A percentile compares a stretch with the other conserved stretches of the same genome.
Evolutionary conservation across 257 asterid genomes (phyloP).

Genomic region (Parsonsia alboflavescens): DNA sequence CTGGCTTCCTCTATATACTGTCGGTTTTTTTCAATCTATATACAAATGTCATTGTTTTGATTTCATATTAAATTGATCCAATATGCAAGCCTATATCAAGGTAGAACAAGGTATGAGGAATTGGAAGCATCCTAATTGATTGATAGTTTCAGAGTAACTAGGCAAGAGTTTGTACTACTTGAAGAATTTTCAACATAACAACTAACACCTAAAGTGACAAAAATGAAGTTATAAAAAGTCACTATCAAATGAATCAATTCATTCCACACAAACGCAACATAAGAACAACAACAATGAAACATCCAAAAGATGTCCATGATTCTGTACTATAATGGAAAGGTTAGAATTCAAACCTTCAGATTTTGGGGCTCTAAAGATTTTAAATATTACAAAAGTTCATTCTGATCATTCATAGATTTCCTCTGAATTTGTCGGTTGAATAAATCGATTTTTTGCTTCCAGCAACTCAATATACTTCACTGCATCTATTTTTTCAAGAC

Average conservation of each 20-base stretch:
- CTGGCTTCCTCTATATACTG: too few species aligned
- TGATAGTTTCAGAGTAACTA: background rate
- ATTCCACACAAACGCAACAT: background rate
- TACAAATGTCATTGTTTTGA: background rate
- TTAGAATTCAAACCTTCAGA: constrained; percentile 58
- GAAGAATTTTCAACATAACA: background rate
- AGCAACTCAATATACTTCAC: constrained; percentile 93
- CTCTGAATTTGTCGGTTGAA: constrained; percentile 77
- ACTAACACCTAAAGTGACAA: background rate
- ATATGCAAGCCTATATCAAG: background rate
- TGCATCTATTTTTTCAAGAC: constrained; percentile 88
- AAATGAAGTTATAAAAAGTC: background rate
- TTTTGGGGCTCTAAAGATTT: constrained; percentile 96
- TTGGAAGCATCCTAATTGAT: background rate
- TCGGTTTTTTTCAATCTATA: too few species aligned
- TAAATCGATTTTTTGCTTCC: constrained; percentile 94
- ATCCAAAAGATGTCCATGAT: constrained; percentile 9
- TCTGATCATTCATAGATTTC: constrained; percentile 62
- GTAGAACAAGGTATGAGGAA: constrained; percentile 1
- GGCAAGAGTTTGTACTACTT: background rate
- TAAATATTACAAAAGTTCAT: constrained; percentile 81
- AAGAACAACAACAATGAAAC: background rate
- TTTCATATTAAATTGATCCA: background rate
- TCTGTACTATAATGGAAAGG: constrained; percentile 8
- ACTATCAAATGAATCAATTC: background rate